Evolutionary conservation across 2,329 filamentous ascomycete species (phyloP).

Genomic region (Uncinocarpus reesii): DNA sequence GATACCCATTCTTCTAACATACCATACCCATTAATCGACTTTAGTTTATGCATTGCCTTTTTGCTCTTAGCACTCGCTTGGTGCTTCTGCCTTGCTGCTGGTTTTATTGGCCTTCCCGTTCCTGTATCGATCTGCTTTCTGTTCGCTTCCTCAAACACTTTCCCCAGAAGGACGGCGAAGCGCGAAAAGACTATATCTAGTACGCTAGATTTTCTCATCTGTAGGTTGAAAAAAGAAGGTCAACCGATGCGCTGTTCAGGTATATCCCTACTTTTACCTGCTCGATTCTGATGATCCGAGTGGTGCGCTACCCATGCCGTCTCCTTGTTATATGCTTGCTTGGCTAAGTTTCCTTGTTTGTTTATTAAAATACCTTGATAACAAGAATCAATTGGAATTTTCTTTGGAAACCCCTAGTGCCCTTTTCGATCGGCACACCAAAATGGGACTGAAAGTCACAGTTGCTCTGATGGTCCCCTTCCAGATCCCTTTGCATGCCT

Average conservation of each 20-base stretch:
- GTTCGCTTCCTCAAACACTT: not conserved
- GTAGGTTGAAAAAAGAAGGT: too few species aligned
- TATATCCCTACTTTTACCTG: not conserved
- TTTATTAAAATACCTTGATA: conserved; percentile 4
- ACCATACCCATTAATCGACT: conserved; percentile 9
- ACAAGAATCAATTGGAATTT: not conserved
- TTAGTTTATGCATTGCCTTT: not conserved
- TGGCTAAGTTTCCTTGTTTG: conserved; percentile 2
- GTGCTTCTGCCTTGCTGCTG: conserved; percentile 7
- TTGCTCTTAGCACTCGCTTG: conserved; percentile 3
- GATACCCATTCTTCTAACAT: conserved; percentile 12
- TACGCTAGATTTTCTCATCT: not conserved
- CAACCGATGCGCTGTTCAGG: not conserved
- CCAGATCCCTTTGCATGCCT: too few species aligned
- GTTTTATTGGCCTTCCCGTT: not conserved
- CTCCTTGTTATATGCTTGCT: conserved; percentile 1
- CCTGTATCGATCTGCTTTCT: not conserved
- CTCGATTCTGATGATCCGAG: not conserved
- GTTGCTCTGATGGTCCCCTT: too few species aligned
- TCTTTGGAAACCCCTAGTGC: not conserved
- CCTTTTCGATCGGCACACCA: not conserved
- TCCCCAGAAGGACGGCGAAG: not conserved
- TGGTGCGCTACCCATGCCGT: conserved; percentile 3
- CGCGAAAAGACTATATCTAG: not conserved
- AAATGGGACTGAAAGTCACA: too few species aligned